phyloP scores from a whole-genome alignment of 1,284 basidiomycete genomes.

The Tylopilus sp. region DNA sequence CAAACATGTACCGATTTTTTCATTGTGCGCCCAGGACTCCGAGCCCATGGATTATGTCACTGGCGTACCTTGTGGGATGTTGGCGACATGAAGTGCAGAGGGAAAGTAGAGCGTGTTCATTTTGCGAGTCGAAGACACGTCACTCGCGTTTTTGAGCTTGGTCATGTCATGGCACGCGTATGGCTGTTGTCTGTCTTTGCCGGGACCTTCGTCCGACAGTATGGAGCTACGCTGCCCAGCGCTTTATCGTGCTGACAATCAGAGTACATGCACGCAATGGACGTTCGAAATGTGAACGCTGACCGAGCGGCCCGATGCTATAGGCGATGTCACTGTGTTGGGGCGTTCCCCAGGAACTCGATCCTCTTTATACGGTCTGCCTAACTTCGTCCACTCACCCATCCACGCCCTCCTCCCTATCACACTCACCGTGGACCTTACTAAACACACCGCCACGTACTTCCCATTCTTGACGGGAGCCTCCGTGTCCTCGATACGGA shows the following conservation, averaged over 20 bases:
- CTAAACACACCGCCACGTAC: slow-evolving; percentile 4
- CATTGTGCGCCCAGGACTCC: no score
- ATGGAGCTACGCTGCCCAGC: slow-evolving; percentile 14
- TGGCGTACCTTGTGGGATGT: no score
- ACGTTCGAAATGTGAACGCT: no score
- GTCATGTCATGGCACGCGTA: background rate
- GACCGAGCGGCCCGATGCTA: no score
- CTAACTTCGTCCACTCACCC: slow-evolving; percentile 1
- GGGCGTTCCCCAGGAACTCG: slow-evolving; percentile 5
- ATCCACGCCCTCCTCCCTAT: background rate
- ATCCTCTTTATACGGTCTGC: slow-evolving; percentile 10
- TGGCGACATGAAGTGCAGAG: background rate
- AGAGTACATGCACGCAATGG: slow-evolving; percentile 1
- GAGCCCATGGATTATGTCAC: no score
- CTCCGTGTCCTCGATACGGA: slow-evolving; percentile 29
- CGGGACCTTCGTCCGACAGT: background rate
- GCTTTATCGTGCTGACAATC: background rate
- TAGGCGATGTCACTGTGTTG: background rate
- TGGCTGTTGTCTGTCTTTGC: slow-evolving; percentile 5
- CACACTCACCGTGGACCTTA: background rate
- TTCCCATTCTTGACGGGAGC: slow-evolving; percentile 11
- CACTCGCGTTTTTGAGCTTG: background rate
- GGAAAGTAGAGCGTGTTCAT: background rate
- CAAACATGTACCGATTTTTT: no score
- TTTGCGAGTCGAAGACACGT: background rate